phyloP scores from a whole-genome alignment of 2,329 filamentous ascomycete species.

The Pseudomassariella vexata region DNA sequence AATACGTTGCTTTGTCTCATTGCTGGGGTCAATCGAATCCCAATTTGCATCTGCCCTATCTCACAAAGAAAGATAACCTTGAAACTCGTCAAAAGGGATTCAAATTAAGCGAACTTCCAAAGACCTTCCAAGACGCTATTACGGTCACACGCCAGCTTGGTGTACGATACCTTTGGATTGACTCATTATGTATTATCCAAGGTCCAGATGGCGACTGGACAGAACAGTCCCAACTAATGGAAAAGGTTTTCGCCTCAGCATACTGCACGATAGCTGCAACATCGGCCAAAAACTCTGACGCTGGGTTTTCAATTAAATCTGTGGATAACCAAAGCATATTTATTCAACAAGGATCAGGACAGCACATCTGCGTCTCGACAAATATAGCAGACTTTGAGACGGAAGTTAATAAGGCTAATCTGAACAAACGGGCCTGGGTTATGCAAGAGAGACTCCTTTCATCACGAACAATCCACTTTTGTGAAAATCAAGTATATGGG shows the following conservation, averaged over 20 bases:
- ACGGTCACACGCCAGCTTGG: background rate
- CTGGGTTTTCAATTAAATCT: background rate
- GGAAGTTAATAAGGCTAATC: no score
- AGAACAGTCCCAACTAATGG: background rate
- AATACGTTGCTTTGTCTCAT: slow-evolving; percentile 1
- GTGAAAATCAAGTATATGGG: slow-evolving; percentile 1
- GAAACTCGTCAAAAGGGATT: background rate
- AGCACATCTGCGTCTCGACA: background rate
- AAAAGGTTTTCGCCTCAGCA: background rate
- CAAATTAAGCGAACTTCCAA: background rate
- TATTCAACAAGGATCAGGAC: background rate
- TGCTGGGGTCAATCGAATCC: no score
- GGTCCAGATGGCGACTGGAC: slow-evolving; percentile 1
- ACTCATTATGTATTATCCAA: slow-evolving; percentile 1
- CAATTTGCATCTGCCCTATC: no score
- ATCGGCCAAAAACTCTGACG: background rate
- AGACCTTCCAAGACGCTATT: slow-evolving; percentile 2
- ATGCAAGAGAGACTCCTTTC: slow-evolving; percentile 6
- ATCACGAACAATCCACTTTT: slow-evolving; percentile 5
- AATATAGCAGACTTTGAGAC: background rate
- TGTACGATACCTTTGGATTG: slow-evolving; percentile 2
- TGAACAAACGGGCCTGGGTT: slow-evolving; percentile 5
- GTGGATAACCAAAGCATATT: background rate
- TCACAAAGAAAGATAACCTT: no score
- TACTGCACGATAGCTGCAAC: slow-evolving; percentile 2